These are phyloP conservation scores for Trametes sp. DNA, from an alignment of 1,284 basidiomycete genomes.

Conservation along the genomic window DNA sequence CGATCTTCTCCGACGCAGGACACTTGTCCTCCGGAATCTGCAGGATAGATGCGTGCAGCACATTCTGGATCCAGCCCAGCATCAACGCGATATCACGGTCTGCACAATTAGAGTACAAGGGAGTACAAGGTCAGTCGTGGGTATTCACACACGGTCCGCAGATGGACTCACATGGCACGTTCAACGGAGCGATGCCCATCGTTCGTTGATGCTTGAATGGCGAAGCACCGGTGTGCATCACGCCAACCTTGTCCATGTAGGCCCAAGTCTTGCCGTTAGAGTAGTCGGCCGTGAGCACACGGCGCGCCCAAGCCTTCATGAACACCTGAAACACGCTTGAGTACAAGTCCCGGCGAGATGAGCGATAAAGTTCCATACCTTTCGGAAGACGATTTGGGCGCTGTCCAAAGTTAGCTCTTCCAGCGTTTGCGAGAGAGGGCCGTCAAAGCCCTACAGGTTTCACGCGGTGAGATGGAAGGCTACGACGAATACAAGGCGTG, in stretches of 20 bases:
- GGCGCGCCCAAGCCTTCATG: conserved; percentile 48
- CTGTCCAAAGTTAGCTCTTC: conserved; percentile 52
- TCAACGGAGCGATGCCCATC: conserved; percentile 43
- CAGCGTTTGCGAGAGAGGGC: conserved; percentile 45
- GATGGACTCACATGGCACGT: conserved; percentile 42
- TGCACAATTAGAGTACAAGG: conserved; percentile 13
- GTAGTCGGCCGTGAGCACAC: conserved; percentile 53
- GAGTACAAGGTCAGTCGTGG: not conserved
- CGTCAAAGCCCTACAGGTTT: conserved; percentile 43
- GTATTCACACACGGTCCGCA: not conserved
- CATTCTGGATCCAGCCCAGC: conserved; percentile 44
- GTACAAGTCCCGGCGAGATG: not conserved
- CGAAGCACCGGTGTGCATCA: conserved; percentile 57
- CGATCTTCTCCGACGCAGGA: conserved; percentile 46
- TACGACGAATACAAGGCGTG: not conserved
- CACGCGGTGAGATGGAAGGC: not conserved
- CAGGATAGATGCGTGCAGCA: conserved; percentile 44
- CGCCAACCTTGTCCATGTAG: conserved; percentile 57
- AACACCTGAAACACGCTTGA: conserved; percentile 41
- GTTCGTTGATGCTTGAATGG: conserved; percentile 49
- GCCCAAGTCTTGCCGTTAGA: conserved; percentile 51
- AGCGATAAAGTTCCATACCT: conserved; percentile 38
- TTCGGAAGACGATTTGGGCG: conserved; percentile 56
- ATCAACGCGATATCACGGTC: conserved; percentile 47
- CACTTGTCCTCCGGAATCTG: conserved; percentile 38